Evolutionary conservation across 2,329 filamentous ascomycete genomes (phyloP).

Genomic region (Ophiostoma ulmi): DNA sequence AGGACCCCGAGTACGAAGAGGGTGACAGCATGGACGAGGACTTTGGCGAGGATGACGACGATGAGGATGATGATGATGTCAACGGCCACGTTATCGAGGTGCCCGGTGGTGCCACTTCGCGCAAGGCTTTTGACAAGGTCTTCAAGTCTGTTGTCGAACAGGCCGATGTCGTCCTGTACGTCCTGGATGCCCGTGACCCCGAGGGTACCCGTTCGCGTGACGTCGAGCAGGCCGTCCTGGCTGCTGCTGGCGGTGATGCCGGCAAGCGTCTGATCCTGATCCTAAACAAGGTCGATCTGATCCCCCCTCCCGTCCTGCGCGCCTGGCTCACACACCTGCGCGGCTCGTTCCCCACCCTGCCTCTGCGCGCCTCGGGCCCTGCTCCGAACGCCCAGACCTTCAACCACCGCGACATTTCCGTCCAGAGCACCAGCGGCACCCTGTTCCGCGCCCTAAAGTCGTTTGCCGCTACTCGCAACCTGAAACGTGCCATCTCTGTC

Average conservation of each 20-base stretch:
- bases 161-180: constrained; percentile 86
- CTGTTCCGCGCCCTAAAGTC: constrained; percentile 87
- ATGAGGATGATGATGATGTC: constrained; percentile 45
- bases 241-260: constrained; percentile 53
- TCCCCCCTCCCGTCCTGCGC: constrained; percentile 75
- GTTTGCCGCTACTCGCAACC: constrained; percentile 73
- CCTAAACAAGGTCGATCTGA: constrained; percentile 91
- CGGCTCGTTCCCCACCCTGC: constrained; percentile 85
- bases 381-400: constrained; percentile 85
- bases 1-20: constrained; percentile 55
- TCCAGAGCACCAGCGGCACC: constrained; percentile 76
- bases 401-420: constrained; percentile 83
- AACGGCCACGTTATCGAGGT: constrained; percentile 47
- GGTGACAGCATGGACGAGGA: constrained; percentile 40
- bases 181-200: constrained; percentile 86
- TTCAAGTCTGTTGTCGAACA: constrained; percentile 90
- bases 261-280: constrained; percentile 83
- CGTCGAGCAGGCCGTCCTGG: constrained; percentile 85
- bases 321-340: constrained; percentile 80
- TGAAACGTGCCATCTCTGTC: constrained; percentile 85
- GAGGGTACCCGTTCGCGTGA: constrained; percentile 86
- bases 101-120: constrained; percentile 57
- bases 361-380: constrained; percentile 75
- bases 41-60: constrained; percentile 46
- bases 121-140: constrained; percentile 88